Base-by-base conservation (phyloP, 2,329 filamentous ascomycete genomes). In the Colletotrichum ledebouriae region DNA sequence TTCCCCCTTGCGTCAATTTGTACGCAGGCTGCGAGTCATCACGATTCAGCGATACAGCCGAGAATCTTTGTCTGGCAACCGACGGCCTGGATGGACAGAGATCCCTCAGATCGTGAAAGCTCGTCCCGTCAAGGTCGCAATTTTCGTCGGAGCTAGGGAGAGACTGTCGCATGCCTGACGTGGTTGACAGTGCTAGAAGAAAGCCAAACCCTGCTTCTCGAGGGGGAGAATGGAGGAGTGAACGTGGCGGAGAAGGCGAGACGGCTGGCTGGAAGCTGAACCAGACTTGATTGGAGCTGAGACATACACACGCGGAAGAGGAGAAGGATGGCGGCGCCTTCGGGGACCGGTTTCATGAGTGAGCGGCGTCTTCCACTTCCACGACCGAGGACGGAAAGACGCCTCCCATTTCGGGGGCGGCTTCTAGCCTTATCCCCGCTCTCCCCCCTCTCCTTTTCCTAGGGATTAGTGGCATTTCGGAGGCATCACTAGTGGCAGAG, bases 221-320 rank as follows among this genome's bases (percentile, higher is more conserved):
- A 42, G n/a, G 57, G 22, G 22, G 39, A 15, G 37, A 20, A 53
- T 42, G 37, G 56, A 60, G 47, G 46, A 29, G n/a, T 37, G 39
- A 25, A 46, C 33, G 46, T 33, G 59, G 44, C 53, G 20, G 42
- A 39, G 46, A 47, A 53, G 22, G 52, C 52, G 33, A 64, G 60
- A 42, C 59, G 47, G 39, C 41, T 59, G 53, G 59, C 58, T 49
- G 58, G 50, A 46, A 64, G 53, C 46, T 68, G 53, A 41, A 55
- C 47, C 60, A 58, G 33, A 25, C 42, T 44, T 56, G 52, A 63
- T n/a, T 59, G 50, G 63, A 67, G 50, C 59, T 63, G 63, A 67
- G 63, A 67, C 63, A 67, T 25, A 57, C 47, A 25, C 58, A 46
- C 61, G 61, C 61, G 58, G 46, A 50, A 22, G 58, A 53, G 25